Base-by-base conservation (phyloP, 2,329 filamentous ascomycete species). In the Botrytis aclada region DNA sequence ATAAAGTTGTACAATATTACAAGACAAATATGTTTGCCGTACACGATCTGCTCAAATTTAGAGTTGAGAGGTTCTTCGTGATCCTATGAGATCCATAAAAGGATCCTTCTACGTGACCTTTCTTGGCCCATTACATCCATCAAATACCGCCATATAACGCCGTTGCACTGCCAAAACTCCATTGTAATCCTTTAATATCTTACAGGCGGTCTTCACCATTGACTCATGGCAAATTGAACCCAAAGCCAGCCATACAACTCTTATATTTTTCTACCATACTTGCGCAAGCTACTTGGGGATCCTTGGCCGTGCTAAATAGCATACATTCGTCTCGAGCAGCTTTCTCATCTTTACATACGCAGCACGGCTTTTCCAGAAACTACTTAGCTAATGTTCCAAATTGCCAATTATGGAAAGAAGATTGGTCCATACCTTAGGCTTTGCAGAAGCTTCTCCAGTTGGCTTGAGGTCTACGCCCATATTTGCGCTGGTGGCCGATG, bases 281-380 rank as follows among this genome's bases (percentile, higher is more conserved):
- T 83, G 90, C 88, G 87, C 96, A 99, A 80, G 97, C 94, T 80
- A 89, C 87, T 79, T 93, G 88, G 56, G 96, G 93, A 81, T 98
- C 92, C 80, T 91, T 87, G 74, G 93, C 88, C 75, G 89, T 94
- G 72, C 94, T 97, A 86, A 98, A 98, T 72, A 99, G 92, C 95
- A 99, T 98, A 87, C 96, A 99, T 84, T 99, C 95, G 85, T 99
- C 96, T 76, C 96, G 93, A 78, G 88, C 88, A 56, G 93, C 87
- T 84, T 99, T 99, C 83, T 99, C 94, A 62, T 96, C 90, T 82
- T 95, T 98, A 89, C 96, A 99, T 43, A 98, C 96, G 82, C 96
- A 98, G 88, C 96, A 98, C 61, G 95, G 95, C 94, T 98, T 80
- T 74, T 29, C 34, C 43, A 20, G 37, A 32, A 47, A 37, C 10